Conservation (phyloP, 2,329 filamentous ascomycete genomes). For the Hypoxylon sp. region DNA sequence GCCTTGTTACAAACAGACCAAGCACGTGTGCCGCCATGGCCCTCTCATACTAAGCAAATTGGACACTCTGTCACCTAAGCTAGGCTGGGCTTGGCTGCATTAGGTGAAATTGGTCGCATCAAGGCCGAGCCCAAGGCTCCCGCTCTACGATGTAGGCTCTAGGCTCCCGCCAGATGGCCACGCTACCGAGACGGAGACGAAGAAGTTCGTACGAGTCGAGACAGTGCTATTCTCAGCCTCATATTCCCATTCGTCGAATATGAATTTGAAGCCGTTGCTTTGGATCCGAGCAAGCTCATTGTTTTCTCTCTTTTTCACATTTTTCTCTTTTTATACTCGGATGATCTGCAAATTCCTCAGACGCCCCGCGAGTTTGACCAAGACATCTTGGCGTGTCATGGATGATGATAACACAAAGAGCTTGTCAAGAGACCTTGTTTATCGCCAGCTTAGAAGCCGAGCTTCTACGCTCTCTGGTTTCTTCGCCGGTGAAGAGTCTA, state of each 20-base stretch:
- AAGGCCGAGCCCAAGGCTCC: no score
- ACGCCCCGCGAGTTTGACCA: constrained; percentile 1
- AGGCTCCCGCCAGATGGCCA: constrained; percentile 27
- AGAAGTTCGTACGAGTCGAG: constrained; percentile 11
- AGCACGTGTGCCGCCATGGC: constrained; percentile 25
- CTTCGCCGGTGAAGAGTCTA: constrained; percentile 49
- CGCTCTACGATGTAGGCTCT: no score
- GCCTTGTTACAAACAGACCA: constrained; percentile 22
- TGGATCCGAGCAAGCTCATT: not conserved
- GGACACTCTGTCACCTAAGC: constrained; percentile 24
- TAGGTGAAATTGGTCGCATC: constrained; percentile 23
- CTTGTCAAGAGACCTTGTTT: constrained; percentile 50
- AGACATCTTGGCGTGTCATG: constrained; percentile 37
- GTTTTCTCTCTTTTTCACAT: not conserved
- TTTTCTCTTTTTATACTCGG: not conserved
- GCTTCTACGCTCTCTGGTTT: constrained; percentile 56
- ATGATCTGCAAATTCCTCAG: constrained; percentile 1
- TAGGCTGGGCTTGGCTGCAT: constrained; percentile 23
- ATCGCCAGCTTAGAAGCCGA: constrained; percentile 58
- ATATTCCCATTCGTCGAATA: not conserved
- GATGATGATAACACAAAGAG: constrained; percentile 48
- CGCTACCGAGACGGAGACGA: constrained; percentile 20
- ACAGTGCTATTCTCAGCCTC: constrained; percentile 26
- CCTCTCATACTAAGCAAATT: constrained; percentile 7
- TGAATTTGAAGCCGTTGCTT: not conserved